These are phyloP conservation scores for Raphanus hybrid DNA, from an alignment of 441 rosid species.

Conservation along the genomic window DNA sequence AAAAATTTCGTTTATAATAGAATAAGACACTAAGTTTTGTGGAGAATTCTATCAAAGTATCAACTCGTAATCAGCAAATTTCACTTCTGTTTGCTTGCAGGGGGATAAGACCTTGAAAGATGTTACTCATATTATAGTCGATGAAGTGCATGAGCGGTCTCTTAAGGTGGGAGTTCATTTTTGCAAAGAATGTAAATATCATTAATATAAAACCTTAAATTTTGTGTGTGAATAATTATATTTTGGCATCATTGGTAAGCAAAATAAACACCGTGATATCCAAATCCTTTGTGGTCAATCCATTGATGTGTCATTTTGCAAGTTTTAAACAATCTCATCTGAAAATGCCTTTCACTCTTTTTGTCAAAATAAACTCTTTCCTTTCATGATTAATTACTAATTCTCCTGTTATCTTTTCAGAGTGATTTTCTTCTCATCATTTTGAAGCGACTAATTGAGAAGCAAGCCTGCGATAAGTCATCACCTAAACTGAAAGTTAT, in stretches of 20 bases:
- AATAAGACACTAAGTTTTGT: neutral
- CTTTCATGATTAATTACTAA: neutral
- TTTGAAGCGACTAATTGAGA: constrained; percentile 87
- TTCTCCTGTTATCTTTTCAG: constrained; percentile 44
- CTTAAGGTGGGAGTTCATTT: constrained; percentile 64
- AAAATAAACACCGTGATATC: neutral
- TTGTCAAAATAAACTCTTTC: neutral
- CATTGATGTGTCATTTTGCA: neutral
- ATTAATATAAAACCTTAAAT: neutral
- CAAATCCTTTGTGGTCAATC: neutral
- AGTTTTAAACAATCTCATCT: constrained; percentile 15
- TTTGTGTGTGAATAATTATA: neutral
- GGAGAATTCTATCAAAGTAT: neutral
- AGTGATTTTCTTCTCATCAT: constrained; percentile 94
- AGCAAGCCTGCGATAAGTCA: constrained; percentile 58
- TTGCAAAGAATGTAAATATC: neutral
- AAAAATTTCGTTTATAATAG: too few species aligned
- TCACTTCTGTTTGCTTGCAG: constrained; percentile 44
- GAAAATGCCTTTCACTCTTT: neutral
- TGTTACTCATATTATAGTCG: constrained; percentile 84
- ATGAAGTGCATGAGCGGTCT: constrained; percentile 97
- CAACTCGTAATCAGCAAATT: neutral
- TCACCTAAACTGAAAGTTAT: constrained; percentile 76
- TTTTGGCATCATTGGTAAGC: constrained; percentile 4
- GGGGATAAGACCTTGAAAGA: constrained; percentile 76